Evolutionary conservation across 208 protist genomes (phyloP).

Genomic region (Leishmania major): DNA sequence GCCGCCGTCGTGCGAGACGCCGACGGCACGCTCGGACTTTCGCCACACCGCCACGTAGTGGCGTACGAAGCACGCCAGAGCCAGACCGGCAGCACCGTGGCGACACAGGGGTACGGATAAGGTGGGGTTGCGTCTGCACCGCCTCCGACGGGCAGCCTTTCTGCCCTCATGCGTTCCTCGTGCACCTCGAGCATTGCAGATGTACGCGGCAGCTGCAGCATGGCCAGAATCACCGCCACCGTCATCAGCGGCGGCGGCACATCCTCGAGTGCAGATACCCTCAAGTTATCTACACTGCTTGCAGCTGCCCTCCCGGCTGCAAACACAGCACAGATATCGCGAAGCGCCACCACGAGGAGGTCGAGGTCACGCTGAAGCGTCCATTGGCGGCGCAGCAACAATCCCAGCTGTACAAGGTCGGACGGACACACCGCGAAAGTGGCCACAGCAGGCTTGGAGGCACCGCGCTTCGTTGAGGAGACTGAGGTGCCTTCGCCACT

Average conservation of each 20-base stretch:
- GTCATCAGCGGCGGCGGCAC: not conserved
- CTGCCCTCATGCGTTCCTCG: not conserved
- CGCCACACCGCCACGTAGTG: not conserved
- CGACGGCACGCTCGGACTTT: not conserved
- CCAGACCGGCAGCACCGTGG: slow-evolving; percentile 14
- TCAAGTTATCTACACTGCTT: not conserved
- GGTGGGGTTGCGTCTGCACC: not conserved
- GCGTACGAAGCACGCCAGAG: slow-evolving; percentile 20
- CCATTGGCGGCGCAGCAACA: slow-evolving; percentile 30
- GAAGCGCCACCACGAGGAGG: slow-evolving; percentile 16
- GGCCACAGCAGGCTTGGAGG: not conserved
- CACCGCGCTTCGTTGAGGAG: not conserved
- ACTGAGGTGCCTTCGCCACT: not conserved
- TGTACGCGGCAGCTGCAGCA: slow-evolving; percentile 9
- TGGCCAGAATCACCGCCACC: slow-evolving; percentile 9
- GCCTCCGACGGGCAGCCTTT: not conserved
- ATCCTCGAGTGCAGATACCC: not conserved
- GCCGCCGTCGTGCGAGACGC: not conserved
- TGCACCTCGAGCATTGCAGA: not conserved
- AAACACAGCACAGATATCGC: slow-evolving; percentile 1
- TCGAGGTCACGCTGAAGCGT: slow-evolving; percentile 18
- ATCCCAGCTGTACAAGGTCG: slow-evolving; percentile 26
- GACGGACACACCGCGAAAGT: slow-evolving; percentile 2
- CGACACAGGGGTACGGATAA: slow-evolving; percentile 1
- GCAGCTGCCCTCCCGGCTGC: not conserved